Conservation (phyloP, 78 protist species). For the Speleostelium caveatum region DNA sequence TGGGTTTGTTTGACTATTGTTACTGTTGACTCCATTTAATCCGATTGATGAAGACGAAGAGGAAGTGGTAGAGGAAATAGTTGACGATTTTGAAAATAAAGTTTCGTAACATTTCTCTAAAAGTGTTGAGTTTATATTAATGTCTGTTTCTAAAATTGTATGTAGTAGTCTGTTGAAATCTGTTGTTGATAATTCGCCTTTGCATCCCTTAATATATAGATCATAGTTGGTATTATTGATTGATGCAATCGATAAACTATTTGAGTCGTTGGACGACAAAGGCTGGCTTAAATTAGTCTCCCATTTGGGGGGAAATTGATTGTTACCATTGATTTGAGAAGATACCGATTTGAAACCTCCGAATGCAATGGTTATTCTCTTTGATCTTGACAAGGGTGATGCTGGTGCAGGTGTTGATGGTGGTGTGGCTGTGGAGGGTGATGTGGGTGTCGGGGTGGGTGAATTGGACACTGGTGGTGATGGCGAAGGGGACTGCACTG, state of each 20-base stretch:
- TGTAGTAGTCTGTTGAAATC: not conserved
- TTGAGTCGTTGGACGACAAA: not conserved
- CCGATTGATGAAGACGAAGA: not conserved
- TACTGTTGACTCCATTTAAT: not conserved
- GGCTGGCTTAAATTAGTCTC: constrained; percentile 39
- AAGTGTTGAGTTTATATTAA: not conserved
- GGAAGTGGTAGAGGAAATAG: not conserved
- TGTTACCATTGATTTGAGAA: not conserved
- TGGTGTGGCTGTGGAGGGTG: too few species aligned
- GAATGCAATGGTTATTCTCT: constrained; percentile 37
- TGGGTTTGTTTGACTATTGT: too few species aligned
- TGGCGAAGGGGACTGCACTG: too few species aligned
- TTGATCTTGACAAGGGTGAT: too few species aligned
- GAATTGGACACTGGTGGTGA: too few species aligned
- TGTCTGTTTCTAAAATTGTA: constrained; percentile 1
- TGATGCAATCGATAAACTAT: not conserved
- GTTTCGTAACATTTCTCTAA: constrained; percentile 30
- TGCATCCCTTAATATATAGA: not conserved
- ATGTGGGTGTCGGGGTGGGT: too few species aligned
- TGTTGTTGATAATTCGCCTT: not conserved
- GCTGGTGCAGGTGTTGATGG: too few species aligned
- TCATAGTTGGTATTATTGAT: constrained; percentile 1
- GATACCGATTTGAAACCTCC: constrained; percentile 18
- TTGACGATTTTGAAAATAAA: not conserved
- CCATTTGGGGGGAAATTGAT: constrained; percentile 32